These are phyloP conservation scores for Phytophthora tentaculata DNA, from an alignment of 352 stramenopile species.

Conservation along the genomic window DNA sequence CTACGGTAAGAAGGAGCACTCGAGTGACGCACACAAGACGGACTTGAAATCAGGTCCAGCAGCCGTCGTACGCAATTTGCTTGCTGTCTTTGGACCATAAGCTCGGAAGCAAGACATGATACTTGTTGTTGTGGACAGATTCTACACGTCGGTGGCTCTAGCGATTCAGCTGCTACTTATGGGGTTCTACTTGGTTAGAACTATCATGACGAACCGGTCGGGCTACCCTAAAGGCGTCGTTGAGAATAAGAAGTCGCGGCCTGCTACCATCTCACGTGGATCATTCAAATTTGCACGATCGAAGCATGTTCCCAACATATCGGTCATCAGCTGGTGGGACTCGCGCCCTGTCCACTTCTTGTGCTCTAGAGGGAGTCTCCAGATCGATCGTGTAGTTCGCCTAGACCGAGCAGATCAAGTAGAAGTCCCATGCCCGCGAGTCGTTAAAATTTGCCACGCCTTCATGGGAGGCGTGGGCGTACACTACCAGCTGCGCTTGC, in stretches of 20 bases:
- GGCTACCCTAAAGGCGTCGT: neutral
- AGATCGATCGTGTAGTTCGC: neutral
- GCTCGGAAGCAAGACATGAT: neutral
- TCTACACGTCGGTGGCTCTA: neutral
- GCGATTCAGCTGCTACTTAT: neutral
- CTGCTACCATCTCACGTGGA: neutral
- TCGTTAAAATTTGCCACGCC: neutral
- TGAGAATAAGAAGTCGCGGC: neutral
- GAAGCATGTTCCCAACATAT: neutral
- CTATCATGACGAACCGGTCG: neutral
- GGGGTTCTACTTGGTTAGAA: neutral
- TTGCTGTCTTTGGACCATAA: neutral
- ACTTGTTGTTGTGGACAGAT: neutral
- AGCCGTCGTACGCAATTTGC: neutral
- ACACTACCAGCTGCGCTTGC: neutral
- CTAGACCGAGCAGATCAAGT: neutral
- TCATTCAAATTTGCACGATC: neutral
- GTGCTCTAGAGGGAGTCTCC: neutral
- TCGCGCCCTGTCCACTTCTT: no score
- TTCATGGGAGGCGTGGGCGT: neutral
- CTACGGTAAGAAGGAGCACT: neutral
- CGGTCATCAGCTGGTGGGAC: neutral
- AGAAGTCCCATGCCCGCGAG: neutral
- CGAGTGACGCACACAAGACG: neutral
- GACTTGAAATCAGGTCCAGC: neutral